These are phyloP conservation scores for Musa beccarii DNA, from an alignment of 176 grass and related monocot species.

Conservation along the genomic window DNA sequence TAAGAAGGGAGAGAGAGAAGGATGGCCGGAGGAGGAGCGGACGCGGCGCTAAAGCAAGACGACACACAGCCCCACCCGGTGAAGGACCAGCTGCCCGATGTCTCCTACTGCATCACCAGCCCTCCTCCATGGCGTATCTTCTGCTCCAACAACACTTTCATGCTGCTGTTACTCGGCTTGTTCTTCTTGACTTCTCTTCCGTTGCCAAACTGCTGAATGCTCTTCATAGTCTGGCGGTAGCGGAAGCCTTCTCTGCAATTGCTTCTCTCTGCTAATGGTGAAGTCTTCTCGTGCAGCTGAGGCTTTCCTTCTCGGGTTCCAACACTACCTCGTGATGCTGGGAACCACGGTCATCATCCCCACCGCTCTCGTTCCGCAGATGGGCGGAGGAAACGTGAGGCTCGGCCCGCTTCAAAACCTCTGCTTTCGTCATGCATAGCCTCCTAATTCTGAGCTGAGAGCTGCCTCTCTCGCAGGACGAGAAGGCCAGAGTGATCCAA, in stretches of 20 bases:
- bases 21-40: slow-evolving; percentile 15
- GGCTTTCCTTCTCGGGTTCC: slow-evolving; percentile 16
- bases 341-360: slow-evolving; percentile 24
- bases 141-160: neutral
- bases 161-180: neutral
- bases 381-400: slow-evolving; percentile 22
- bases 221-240: neutral
- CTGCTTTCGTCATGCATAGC: neutral
- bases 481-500: slow-evolving; percentile 12
- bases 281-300: neutral
- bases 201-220: too few species aligned
- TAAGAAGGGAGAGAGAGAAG: neutral
- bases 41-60: slow-evolving; percentile 28
- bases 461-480: neutral
- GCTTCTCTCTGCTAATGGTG: neutral
- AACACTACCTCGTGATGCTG: slow-evolving; percentile 20
- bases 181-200: neutral
- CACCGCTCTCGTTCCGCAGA: slow-evolving; percentile 20
- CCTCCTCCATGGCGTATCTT: slow-evolving; percentile 43
- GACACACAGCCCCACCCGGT: slow-evolving; percentile 28
- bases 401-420: neutral
- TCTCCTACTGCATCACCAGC: slow-evolving; percentile 38
- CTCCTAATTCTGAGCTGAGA: neutral
- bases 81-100: slow-evolving; percentile 37
- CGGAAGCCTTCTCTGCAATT: neutral